These are phyloP conservation scores for Ophiostoma angusticollis DNA, from an alignment of 2,329 filamentous ascomycete genomes.

Conservation along the genomic window DNA sequence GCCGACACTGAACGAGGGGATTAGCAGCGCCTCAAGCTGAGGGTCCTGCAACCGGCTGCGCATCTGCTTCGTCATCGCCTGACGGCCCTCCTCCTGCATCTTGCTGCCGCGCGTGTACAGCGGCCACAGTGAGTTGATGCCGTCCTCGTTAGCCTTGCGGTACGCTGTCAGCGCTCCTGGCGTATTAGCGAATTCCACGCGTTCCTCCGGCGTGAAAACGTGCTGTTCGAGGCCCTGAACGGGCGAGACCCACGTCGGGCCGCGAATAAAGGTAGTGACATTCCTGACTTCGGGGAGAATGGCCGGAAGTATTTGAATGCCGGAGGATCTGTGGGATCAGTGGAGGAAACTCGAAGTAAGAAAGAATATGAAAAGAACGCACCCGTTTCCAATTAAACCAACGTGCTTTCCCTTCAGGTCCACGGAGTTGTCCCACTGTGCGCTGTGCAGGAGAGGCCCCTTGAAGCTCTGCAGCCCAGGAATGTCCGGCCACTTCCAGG, in stretches of 20 bases:
- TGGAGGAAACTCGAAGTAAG: no score
- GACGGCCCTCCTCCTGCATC: neutral
- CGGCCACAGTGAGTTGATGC: conserved; percentile 3
- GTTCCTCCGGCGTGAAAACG: neutral
- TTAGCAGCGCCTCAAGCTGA: conserved; percentile 31
- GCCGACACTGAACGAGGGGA: conserved; percentile 30
- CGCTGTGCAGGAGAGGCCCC: conserved; percentile 12
- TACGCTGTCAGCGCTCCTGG: neutral
- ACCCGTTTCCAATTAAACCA: conserved; percentile 13
- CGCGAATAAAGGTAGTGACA: conserved; percentile 14
- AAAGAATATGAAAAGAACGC: no score
- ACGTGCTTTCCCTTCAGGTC: conserved; percentile 8
- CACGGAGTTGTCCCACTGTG: conserved; percentile 15
- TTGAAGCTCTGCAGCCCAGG: conserved; percentile 10
- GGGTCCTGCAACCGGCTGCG: conserved; percentile 19
- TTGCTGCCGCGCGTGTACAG: conserved; percentile 1
- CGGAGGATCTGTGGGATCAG: conserved; percentile 8
- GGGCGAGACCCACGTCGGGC: conserved; percentile 3
- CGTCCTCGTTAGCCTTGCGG: neutral
- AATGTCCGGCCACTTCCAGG: conserved; percentile 32
- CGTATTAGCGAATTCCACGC: neutral
- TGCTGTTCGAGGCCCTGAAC: conserved; percentile 1
- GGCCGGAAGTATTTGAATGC: conserved; percentile 18
- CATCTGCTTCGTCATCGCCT: conserved; percentile 1
- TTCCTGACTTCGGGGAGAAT: conserved; percentile 23